These are phyloP conservation scores for Micractinium conductrix DNA, from an alignment of 139 green algal genomes.

Conservation along the genomic window DNA sequence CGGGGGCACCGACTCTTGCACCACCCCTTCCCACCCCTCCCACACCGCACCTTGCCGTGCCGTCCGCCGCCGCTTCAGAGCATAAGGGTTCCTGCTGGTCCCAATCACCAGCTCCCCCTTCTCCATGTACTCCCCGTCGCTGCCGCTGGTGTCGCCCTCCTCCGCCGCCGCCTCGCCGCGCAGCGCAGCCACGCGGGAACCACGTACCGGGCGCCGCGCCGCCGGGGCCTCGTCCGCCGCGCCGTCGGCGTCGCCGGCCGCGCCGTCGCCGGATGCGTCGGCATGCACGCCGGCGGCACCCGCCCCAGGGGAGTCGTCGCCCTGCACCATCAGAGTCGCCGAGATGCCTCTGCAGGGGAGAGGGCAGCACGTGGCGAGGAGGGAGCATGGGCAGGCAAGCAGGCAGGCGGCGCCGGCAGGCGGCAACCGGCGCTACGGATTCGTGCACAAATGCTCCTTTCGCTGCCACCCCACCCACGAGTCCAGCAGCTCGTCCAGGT, in stretches of 20 bases:
- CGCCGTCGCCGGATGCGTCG: neutral
- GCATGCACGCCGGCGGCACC: too few species aligned
- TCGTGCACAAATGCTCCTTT: too few species aligned
- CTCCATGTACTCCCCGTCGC: neutral
- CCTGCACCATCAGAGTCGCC: constrained; percentile 3
- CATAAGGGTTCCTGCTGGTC: neutral
- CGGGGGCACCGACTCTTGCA: too few species aligned
- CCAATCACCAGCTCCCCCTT: neutral
- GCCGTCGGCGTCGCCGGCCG: too few species aligned
- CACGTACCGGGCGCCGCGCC: too few species aligned
- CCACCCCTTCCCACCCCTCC: too few species aligned
- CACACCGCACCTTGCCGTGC: neutral
- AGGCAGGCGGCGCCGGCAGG: too few species aligned
- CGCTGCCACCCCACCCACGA: too few species aligned
- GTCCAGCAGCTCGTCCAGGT: too few species aligned
- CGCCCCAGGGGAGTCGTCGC: neutral
- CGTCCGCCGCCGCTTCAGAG: neutral
- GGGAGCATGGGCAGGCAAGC: too few species aligned
- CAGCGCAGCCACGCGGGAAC: neutral
- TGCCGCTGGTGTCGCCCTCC: neutral
- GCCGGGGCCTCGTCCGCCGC: too few species aligned
- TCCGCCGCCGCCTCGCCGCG: neutral
- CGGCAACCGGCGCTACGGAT: too few species aligned
- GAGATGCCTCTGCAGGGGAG: neutral
- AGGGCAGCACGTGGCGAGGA: neutral